A percentile compares a stretch with the other conserved stretches of the same genome.
These are phyloP conservation scores for Nematocida ironsii DNA, from an alignment of 371 early-diverging fungal species.

Conservation along the genomic window DNA sequence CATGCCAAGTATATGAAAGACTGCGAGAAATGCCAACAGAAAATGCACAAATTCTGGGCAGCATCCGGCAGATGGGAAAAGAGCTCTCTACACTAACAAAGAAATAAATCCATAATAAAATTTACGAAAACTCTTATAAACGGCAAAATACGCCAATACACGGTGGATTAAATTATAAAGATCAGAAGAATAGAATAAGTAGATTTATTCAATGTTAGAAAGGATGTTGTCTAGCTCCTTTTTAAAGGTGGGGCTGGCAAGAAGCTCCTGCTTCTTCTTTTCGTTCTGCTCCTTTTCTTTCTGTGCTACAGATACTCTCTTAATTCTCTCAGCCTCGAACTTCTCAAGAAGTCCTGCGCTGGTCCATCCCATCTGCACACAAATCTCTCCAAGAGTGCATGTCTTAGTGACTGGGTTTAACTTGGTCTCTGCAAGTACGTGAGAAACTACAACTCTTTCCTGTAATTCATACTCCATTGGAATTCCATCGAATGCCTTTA, in stretches of 20 bases:
- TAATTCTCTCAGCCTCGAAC: slow-evolving; percentile 56
- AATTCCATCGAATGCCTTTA: slow-evolving; percentile 96
- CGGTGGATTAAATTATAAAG: neutral
- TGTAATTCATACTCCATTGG: slow-evolving; percentile 90
- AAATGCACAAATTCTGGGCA: slow-evolving; percentile 26
- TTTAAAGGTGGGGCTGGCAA: slow-evolving; percentile 49
- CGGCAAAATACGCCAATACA: neutral
- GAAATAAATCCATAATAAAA: slow-evolving; percentile 10
- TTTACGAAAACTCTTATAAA: neutral
- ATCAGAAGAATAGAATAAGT: neutral
- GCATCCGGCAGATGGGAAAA: slow-evolving; percentile 39
- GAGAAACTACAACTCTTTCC: slow-evolving; percentile 91
- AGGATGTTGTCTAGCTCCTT: slow-evolving; percentile 58
- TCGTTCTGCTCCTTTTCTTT: slow-evolving; percentile 55
- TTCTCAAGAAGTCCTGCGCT: slow-evolving; percentile 72
- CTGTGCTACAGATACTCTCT: slow-evolving; percentile 32
- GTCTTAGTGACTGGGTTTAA: slow-evolving; percentile 91
- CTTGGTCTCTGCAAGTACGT: slow-evolving; percentile 88
- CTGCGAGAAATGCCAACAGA: slow-evolving; percentile 57
- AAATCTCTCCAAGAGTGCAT: slow-evolving; percentile 85
- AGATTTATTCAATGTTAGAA: slow-evolving; percentile 58
- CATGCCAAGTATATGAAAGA: slow-evolving; percentile 64
- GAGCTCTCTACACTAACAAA: slow-evolving; percentile 13
- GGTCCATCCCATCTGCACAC: slow-evolving; percentile 97
- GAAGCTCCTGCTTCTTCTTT: slow-evolving; percentile 22